Evolutionary conservation across 371 early-diverging fungal species (phyloP), one percentile per base, ranked within the genome.

Genomic region (Lichtheimia hyalospora): DNA sequence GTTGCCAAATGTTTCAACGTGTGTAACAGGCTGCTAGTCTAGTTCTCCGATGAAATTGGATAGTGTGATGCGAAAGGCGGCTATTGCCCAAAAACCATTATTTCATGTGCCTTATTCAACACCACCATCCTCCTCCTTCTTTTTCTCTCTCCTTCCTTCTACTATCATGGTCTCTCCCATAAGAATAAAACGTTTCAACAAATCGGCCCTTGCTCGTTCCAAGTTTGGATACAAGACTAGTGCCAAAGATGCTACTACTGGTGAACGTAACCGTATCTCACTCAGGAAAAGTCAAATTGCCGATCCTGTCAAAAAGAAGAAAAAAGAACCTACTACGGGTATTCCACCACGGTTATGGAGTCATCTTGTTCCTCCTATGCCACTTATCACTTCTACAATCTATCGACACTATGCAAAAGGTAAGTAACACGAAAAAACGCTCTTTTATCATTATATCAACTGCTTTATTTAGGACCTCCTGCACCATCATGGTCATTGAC

Each of bases 401-500:
- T 60, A 60, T 51, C 65, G 65, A 1, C 65, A 64, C 25, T 60
- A 55, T 18, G 48, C 48, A 43, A 59, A 64, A 49, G 64, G 64
- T 58, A 54, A 10, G 54, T 50, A 1, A 13, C 20, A 43, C 14
- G 28, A 34, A 34, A 24, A 25, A 20, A 27, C 0, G 27, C 34
- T 34, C 34, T 6, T 34, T 34, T 34, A 34, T 34, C 34, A 34
- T n/a, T n/a, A n/a, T n/a, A n/a, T n/a, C 10, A 2, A 34, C 10
- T 34, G 34, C 10, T 8, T 10, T 34, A 34, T 34, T 34, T 34
- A 79, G 80, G 80, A 3, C 80, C 80, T 10, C 71, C 79, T 10
- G 73, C 73, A 13, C 65, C 62, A 27, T 75, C 80, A 1, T 79
- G 80, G 80, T 62, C 70, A 2, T 67, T 79, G 21, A 43, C 70